Conservation (phyloP, 768 basidiomycete genomes). For the Clavaria fumosa region DNA sequence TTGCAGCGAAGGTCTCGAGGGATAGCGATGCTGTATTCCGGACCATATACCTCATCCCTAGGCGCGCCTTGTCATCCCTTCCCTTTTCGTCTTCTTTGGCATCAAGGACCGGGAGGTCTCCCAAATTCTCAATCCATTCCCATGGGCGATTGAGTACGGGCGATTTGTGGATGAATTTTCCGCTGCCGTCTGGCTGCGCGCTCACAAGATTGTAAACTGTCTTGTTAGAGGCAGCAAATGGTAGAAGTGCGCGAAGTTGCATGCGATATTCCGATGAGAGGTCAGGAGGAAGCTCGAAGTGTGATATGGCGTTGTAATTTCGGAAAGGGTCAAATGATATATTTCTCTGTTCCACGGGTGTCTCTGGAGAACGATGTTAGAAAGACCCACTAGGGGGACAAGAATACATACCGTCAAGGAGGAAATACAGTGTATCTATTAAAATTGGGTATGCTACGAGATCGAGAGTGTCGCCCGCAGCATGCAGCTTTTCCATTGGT, state of each 20-base stretch:
- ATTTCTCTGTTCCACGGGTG: conserved; percentile 41
- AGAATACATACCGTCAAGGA: conserved; percentile 47
- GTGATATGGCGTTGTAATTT: conserved; percentile 39
- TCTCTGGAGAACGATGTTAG: conserved; percentile 28
- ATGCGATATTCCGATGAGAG: conserved; percentile 40
- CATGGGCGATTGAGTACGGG: conserved; percentile 63
- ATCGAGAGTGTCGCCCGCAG: conserved; percentile 37
- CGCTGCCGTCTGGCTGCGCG: conserved; percentile 39
- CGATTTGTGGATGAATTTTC: conserved; percentile 30
- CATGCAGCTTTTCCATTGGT: conserved; percentile 32
- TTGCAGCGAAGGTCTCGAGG: conserved; percentile 54
- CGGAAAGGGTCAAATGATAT: conserved; percentile 45
- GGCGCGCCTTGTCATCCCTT: conserved; percentile 24
- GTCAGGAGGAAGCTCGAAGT: conserved; percentile 37
- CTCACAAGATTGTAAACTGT: conserved; percentile 43
- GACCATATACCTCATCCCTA: conserved; percentile 23
- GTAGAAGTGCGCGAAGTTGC: conserved; percentile 44
- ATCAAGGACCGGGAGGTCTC: conserved; percentile 33
- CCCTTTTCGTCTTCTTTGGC: conserved; percentile 29
- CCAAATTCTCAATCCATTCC: conserved; percentile 77
- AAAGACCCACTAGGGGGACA: not conserved
- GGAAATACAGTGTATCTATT: conserved; percentile 57
- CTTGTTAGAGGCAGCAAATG: conserved; percentile 33
- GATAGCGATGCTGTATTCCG: conserved; percentile 60
- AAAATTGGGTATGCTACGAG: conserved; percentile 46